These are phyloP conservation scores for Plantago elongata DNA, from an alignment of 257 asterid species.

Conservation along the genomic window DNA sequence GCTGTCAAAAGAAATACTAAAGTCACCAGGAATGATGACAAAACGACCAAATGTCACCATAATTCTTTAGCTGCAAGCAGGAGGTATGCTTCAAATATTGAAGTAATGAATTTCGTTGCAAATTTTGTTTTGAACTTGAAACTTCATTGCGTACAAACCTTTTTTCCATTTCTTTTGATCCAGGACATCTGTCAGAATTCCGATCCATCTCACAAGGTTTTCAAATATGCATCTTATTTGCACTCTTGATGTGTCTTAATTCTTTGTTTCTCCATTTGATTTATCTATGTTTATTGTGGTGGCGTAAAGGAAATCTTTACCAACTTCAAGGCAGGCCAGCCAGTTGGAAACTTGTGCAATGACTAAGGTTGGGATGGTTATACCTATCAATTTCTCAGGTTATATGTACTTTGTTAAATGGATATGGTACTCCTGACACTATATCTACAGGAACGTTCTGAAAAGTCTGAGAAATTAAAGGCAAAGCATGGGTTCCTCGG, in stretches of 20 bases:
- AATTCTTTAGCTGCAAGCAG: slow-evolving; percentile 32
- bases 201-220: slow-evolving; percentile 54
- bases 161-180: slow-evolving; percentile 24
- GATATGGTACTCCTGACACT: neutral
- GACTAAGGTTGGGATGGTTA: slow-evolving; percentile 42
- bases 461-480: slow-evolving; percentile 33
- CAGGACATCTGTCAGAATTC: slow-evolving; percentile 50
- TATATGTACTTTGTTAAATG: slow-evolving; percentile 12
- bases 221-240: slow-evolving; percentile 18
- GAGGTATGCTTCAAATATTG: slow-evolving; percentile 34
- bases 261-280: slow-evolving; percentile 22
- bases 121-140: neutral
- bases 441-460: slow-evolving; percentile 37
- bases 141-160: neutral
- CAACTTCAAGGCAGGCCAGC: slow-evolving; percentile 46
- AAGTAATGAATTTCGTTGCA: slow-evolving; percentile 11
- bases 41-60: slow-evolving; percentile 36
- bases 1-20: slow-evolving; percentile 33
- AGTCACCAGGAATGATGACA: slow-evolving; percentile 33
- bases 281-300: slow-evolving; percentile 23
- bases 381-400: slow-evolving; percentile 12
- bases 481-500: slow-evolving; percentile 63
- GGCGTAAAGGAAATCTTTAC: slow-evolving; percentile 65
- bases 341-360: slow-evolving; percentile 26
- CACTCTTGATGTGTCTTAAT: slow-evolving; percentile 18